Percentiles rank a stretch among this genome's conserved stretches.
Evolutionary conservation across 805 yeast genomes (phyloP).

Genomic region (Clavispora fructus): DNA sequence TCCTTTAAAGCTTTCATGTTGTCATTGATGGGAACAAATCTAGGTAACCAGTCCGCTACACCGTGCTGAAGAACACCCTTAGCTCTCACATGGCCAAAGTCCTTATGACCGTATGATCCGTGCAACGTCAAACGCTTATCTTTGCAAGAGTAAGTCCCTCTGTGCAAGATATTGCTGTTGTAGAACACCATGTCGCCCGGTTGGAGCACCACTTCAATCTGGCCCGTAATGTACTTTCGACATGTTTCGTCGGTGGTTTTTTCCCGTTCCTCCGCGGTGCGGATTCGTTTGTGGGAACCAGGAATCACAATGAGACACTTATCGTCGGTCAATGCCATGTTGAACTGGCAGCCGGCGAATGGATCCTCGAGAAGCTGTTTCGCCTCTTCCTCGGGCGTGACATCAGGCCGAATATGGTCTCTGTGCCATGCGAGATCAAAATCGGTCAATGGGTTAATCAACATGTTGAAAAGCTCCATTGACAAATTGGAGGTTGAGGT

Average conservation of each 20-base stretch:
- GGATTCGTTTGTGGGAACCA: slow-evolving; percentile 39
- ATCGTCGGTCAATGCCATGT: slow-evolving; percentile 44
- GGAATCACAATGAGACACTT: slow-evolving; percentile 46
- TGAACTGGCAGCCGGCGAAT: slow-evolving; percentile 47
- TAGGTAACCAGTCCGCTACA: slow-evolving; percentile 42
- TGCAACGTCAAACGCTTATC: slow-evolving; percentile 42
- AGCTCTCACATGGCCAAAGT: slow-evolving; percentile 39
- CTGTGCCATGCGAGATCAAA: slow-evolving; percentile 53
- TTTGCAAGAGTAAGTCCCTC: slow-evolving; percentile 38
- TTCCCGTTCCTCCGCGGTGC: slow-evolving; percentile 41
- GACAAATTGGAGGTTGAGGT: slow-evolving; percentile 27
- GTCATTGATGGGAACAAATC: slow-evolving; percentile 25
- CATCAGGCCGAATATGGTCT: slow-evolving; percentile 46
- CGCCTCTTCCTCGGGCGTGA: slow-evolving; percentile 40
- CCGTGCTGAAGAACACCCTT: slow-evolving; percentile 52
- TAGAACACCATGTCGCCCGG: slow-evolving; percentile 51
- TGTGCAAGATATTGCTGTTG: slow-evolving; percentile 45
- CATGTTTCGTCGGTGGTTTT: slow-evolving; percentile 30
- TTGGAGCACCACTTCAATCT: slow-evolving; percentile 34
- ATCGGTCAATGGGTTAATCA: slow-evolving; percentile 47
- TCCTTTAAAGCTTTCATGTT: slow-evolving; percentile 24
- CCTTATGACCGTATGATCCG: slow-evolving; percentile 45
- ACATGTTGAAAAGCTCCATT: slow-evolving; percentile 50
- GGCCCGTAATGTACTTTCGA: slow-evolving; percentile 34
- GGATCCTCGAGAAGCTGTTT: slow-evolving; percentile 33